These are phyloP conservation scores for Aspergillus terreus DNA, from an alignment of 2,329 filamentous ascomycete genomes.

Conservation along the genomic window DNA sequence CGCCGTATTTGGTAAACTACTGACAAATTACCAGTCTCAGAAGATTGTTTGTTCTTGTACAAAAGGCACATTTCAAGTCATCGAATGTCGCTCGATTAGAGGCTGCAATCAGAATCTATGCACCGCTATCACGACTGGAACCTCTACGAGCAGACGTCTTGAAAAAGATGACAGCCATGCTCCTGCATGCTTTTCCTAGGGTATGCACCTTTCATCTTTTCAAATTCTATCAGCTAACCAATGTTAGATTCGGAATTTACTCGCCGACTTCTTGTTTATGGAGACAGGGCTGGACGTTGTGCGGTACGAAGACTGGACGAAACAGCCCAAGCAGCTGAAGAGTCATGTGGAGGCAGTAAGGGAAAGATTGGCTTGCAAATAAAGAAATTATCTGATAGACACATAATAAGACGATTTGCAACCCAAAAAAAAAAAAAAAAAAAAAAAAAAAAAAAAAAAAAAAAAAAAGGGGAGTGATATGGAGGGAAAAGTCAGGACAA, in stretches of 20 bases:
- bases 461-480: background rate
- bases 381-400: background rate
- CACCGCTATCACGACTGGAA: slow-evolving; percentile 58
- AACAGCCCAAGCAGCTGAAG: slow-evolving; percentile 32
- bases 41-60: slow-evolving; percentile 64
- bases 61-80: slow-evolving; percentile 78
- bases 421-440: background rate
- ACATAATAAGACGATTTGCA: background rate
- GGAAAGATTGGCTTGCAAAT: slow-evolving; percentile 13
- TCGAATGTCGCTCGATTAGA: slow-evolving; percentile 77
- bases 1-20: slow-evolving; percentile 2
- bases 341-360: slow-evolving; percentile 28
- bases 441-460: background rate
- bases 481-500: slow-evolving; percentile 12
- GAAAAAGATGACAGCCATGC: slow-evolving; percentile 67
- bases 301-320: slow-evolving; percentile 35
- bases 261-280: slow-evolving; percentile 36
- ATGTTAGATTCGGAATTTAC: slow-evolving; percentile 31
- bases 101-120: slow-evolving; percentile 76
- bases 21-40: slow-evolving; percentile 43
- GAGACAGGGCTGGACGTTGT: slow-evolving; percentile 27
- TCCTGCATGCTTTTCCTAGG: slow-evolving; percentile 78
- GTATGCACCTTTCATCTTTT: slow-evolving; percentile 40
- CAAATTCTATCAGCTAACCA: slow-evolving; percentile 3
- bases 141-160: slow-evolving; percentile 54